A percentile compares a stretch with the other conserved stretches of the same genome.
phyloP scores from a whole-genome alignment of 306 rosid species.

The Prunus fruticosa region DNA sequence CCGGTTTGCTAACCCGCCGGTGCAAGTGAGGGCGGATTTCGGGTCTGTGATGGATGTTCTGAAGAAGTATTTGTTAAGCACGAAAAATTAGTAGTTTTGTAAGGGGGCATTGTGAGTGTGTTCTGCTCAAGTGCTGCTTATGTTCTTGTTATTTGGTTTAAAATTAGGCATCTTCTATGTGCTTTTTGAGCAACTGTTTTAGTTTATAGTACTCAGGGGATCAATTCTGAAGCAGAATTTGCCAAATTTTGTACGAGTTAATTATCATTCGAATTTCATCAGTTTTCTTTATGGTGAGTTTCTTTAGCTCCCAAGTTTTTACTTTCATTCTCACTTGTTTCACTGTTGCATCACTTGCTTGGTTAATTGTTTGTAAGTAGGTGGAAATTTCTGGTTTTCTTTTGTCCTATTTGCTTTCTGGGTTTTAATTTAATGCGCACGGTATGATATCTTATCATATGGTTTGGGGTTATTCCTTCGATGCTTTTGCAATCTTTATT shows the following conservation, averaged over 20 bases:
- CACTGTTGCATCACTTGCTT: not conserved
- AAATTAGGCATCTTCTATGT: not conserved
- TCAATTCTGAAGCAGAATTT: not conserved
- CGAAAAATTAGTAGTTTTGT: constrained; percentile 45
- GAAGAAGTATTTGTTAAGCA: constrained; percentile 71
- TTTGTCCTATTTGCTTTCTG: not conserved
- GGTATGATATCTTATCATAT: too few species aligned
- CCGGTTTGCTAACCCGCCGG: constrained; percentile 71
- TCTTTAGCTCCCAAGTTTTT: constrained; percentile 22
- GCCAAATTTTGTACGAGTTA: constrained; percentile 3
- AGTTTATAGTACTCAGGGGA: not conserved
- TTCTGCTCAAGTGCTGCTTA: not conserved
- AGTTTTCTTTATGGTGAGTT: constrained; percentile 9
- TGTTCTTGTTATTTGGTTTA: constrained; percentile 1
- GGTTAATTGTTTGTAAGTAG: not conserved
- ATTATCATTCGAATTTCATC: constrained; percentile 2
- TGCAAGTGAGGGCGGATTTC: constrained; percentile 74
- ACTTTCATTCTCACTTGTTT: constrained; percentile 15
- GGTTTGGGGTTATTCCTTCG: too few species aligned
- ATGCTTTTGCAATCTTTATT: too few species aligned
- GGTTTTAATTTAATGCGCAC: not conserved
- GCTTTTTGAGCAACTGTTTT: constrained; percentile 6
- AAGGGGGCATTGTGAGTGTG: constrained; percentile 18
- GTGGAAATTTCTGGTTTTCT: not conserved
- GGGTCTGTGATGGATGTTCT: constrained; percentile 91